Conservation (phyloP, 768 basidiomycete genomes). For the Hygrocybe coccinea region DNA sequence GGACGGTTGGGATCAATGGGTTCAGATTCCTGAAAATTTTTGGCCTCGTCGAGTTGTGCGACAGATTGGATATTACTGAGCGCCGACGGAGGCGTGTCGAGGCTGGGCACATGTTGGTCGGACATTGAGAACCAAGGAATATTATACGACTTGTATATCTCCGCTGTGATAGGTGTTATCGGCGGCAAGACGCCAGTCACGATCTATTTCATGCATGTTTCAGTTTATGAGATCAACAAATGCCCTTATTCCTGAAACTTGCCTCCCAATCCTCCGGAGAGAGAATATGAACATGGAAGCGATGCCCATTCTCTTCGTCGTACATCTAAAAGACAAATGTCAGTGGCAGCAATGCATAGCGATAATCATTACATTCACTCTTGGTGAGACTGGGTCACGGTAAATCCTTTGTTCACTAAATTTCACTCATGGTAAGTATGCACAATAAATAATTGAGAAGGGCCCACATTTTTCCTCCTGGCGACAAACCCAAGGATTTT, state of each 20-base stretch:
- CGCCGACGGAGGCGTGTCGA: not conserved
- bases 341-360: not conserved
- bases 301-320: constrained; percentile 14
- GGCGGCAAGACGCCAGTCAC: constrained; percentile 15
- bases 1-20: constrained; percentile 14
- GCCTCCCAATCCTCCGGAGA: constrained; percentile 19
- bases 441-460: too few relatives aligned
- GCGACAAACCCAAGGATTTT: not conserved
- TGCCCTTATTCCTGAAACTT: not conserved
- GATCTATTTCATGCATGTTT: not conserved
- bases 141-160: constrained; percentile 6
- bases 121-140: constrained; percentile 16
- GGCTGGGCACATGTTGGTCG: constrained; percentile 8
- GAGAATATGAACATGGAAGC: constrained; percentile 16
- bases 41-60: constrained; percentile 5
- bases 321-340: constrained; percentile 10
- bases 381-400: constrained; percentile 6
- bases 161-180: constrained; percentile 13
- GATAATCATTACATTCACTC: constrained; percentile 6
- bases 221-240: not conserved
- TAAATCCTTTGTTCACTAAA: constrained; percentile 17
- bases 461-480: constrained; percentile 14
- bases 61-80: constrained; percentile 10
- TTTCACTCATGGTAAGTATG: not conserved
- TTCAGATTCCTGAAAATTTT: not conserved